These are phyloP conservation scores for Teunomyces atbi DNA, from an alignment of 805 yeast species.

Conservation along the genomic window DNA sequence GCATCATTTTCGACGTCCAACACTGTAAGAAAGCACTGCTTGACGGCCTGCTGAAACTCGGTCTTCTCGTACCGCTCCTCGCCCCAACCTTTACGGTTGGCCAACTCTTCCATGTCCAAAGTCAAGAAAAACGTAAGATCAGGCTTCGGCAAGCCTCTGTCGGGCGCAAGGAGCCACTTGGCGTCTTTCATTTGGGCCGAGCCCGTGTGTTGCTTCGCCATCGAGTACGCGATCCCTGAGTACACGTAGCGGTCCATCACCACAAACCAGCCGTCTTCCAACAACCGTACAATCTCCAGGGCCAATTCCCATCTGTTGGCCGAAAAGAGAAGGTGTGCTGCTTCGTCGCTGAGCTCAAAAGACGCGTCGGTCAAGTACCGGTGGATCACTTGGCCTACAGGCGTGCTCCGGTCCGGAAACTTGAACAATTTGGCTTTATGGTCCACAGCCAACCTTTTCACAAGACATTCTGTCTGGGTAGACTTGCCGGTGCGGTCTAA, in stretches of 20 bases:
- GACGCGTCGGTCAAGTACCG: constrained; percentile 56
- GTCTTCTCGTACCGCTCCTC: constrained; percentile 85
- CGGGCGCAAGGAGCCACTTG: constrained; percentile 82
- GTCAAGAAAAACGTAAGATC: constrained; percentile 80
- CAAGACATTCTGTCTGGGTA: constrained; percentile 59
- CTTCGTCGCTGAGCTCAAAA: constrained; percentile 62
- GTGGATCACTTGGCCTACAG: constrained; percentile 77
- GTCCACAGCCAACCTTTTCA: constrained; percentile 11
- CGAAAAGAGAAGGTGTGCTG: constrained; percentile 83
- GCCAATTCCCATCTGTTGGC: constrained; percentile 93
- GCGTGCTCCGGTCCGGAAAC: constrained; percentile 86
- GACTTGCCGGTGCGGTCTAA: constrained; percentile 94
- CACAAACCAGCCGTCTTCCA: constrained; percentile 56
- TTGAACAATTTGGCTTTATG: constrained; percentile 48
- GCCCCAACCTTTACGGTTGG: constrained; percentile 78
- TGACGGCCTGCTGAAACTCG: constrained; percentile 74
- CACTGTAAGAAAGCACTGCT: constrained; percentile 52
- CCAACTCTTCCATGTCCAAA: constrained; percentile 44
- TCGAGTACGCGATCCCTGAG: constrained; percentile 90
- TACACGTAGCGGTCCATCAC: constrained; percentile 86
- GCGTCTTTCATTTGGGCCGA: constrained; percentile 35
- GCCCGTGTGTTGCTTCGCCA: constrained; percentile 61
- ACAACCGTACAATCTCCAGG: constrained; percentile 40
- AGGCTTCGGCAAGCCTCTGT: constrained; percentile 81
- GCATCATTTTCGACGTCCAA: constrained; percentile 29